Evolutionary conservation across 768 basidiomycete genomes (phyloP), one percentile per base, ranked within the genome.

Genomic region (Phaeotremella fagi): DNA sequence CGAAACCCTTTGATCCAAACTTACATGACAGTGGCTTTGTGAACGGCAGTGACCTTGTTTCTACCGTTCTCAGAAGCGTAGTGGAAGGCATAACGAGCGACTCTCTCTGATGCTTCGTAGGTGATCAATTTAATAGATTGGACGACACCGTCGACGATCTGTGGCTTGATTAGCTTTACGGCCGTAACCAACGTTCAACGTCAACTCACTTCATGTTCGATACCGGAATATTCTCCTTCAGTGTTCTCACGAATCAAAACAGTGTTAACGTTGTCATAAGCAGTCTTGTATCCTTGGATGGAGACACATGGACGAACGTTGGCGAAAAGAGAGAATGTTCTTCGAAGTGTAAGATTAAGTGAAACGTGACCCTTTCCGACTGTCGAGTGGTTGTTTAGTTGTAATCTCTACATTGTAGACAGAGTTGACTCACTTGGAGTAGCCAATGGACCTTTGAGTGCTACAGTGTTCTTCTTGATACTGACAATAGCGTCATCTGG

Each of bases 71-170:
- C 80, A 63, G 86, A 83, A n/a, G 95, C 95, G 67, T 97, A 95
- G 77, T 95, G 82, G 82, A 99, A 99, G 4, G 95, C 95, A 72
- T 98, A 99, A 42, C 91, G 85, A 41, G 95, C 95, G 53, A 99
- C 95, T 48, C 95, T 90, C 75, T 97, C 91, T 3, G 95, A 98
- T 12, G 95, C 95, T 46, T 97, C 87, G 85, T 91, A 92, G 29
- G 95, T 99, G 72, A 99, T 99, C 50, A 99, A 83, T 77, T 99
- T 99, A 81, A 99, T 98, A 41, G 90, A 95, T 77, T 99, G 95
- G 35, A 99, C 95, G 51, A 99, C 95, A 59, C 95, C 95, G 57
- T 95, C 90, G 60, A 98, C 85, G 52, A 95, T 80, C 88, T 90
- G 54, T 14, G 23, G 26, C 4, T 9, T 20, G 16, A 27, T 1